These are phyloP conservation scores for Phaeosphaeriaceae sp. DNA, from an alignment of 2,329 filamentous ascomycete genomes.

Conservation along the genomic window DNA sequence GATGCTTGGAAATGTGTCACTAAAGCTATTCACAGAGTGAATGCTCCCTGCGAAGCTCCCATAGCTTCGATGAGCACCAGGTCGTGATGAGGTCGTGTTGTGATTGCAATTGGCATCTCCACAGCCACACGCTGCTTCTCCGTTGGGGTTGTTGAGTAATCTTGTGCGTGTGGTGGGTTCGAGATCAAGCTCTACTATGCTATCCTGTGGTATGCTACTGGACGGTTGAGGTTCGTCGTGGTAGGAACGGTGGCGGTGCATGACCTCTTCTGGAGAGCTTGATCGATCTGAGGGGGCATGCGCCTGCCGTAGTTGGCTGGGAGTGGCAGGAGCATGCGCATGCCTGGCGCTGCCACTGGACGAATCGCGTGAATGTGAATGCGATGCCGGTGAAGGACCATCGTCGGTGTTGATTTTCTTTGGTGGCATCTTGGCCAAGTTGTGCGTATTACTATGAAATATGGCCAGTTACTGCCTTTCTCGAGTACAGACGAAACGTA, in stretches of 20 bases:
- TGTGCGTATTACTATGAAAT: constrained; percentile 3
- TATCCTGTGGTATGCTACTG: constrained; percentile 20
- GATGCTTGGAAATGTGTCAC: constrained; percentile 44
- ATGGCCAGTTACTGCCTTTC: constrained; percentile 12
- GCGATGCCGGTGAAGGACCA: constrained; percentile 29
- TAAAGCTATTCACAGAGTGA: constrained; percentile 48
- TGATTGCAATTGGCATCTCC: constrained; percentile 63
- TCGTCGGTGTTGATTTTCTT: constrained; percentile 25
- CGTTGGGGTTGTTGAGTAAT: constrained; percentile 47
- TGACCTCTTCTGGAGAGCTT: constrained; percentile 51
- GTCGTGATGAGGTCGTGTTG: constrained; percentile 76
- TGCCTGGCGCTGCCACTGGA: constrained; percentile 38
- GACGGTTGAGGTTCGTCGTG: constrained; percentile 28
- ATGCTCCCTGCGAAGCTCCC: constrained; percentile 62
- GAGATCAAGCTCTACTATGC: constrained; percentile 31
- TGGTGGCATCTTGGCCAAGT: constrained; percentile 29
- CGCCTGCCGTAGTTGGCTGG: constrained; percentile 51
- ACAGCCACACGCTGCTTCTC: constrained; percentile 39
- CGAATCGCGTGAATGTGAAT: constrained; percentile 40
- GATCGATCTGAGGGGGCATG: constrained; percentile 51
- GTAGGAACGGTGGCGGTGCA: constrained; percentile 33
- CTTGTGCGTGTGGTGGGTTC: constrained; percentile 48
- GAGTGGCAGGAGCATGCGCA: constrained; percentile 44
- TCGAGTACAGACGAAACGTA: constrained; percentile 10
- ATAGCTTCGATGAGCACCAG: constrained; percentile 60